Percentiles rank a stretch among this genome's conserved stretches.
phyloP scores from a whole-genome alignment of 495 filamentous ascomycete genomes.

The Gamarada debralockiae region DNA sequence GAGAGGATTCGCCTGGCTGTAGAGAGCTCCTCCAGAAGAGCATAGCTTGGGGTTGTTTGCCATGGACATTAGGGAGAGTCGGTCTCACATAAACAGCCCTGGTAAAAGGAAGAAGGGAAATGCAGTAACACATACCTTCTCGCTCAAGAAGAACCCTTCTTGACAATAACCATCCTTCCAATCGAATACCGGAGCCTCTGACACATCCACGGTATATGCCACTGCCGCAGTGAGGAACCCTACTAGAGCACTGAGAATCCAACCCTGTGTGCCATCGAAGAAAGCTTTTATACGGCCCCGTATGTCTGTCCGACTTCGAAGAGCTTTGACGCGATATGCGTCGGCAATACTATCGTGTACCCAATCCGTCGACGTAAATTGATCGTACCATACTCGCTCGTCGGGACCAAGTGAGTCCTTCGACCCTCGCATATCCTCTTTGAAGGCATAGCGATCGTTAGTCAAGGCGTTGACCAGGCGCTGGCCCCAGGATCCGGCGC shows the following conservation, averaged over 20 bases:
- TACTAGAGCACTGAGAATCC: constrained; percentile 89
- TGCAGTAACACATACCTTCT: constrained; percentile 41
- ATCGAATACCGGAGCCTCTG: constrained; percentile 81
- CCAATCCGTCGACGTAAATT: constrained; percentile 98
- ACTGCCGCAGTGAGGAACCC: constrained; percentile 81
- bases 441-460: not conserved
- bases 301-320: constrained; percentile 78
- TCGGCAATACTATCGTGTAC: constrained; percentile 97
- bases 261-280: constrained; percentile 90
- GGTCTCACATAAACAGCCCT: too few species aligned
- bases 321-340: constrained; percentile 77
- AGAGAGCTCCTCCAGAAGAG: too few species aligned
- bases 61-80: too few species aligned
- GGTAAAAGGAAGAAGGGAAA: not conserved
- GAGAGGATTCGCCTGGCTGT: too few species aligned
- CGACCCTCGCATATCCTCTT: constrained; percentile 48
- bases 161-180: constrained; percentile 87
- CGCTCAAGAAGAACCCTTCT: constrained; percentile 64
- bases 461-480: constrained; percentile 47
- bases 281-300: constrained; percentile 71
- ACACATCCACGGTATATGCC: constrained; percentile 86
- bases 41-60: too few species aligned
- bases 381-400: constrained; percentile 97
- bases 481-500: constrained; percentile 56
- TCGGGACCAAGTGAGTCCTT: constrained; percentile 63